Evolutionary conservation across 2,329 filamentous ascomycete genomes (phyloP), one percentile per base, ranked within the genome.

Genomic region (Penicillium janthinellum): DNA sequence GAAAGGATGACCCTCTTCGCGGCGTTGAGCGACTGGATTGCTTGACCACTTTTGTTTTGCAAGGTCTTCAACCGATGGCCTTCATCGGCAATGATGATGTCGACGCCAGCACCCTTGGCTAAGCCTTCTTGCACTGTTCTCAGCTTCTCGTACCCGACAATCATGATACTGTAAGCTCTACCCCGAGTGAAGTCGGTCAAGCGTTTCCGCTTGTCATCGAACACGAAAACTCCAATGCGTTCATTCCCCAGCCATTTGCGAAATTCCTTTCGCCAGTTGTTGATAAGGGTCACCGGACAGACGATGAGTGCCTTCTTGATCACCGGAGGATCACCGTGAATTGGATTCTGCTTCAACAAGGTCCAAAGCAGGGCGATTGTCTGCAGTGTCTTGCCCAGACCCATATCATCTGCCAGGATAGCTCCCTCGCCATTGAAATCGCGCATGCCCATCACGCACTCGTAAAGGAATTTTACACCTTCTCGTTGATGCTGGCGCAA

Each of bases 331-430:
- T 78, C 81, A 41, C 84, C 83, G 64, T 86, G 80, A 5, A 90
- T 80, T 0, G 88, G 88, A 68, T 88, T 90, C 68, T 91, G 88
- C 71, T 90, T 90, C 62, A 91, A 75, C 37, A 91, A 73, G 1
- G 88, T 91, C 88, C 88, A 91, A 12, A 91, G 70, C 48, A 91
- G 74, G 3, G 88, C 80, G 67, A 91, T 91, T 0, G 88, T 90
- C 68, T 91, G 88, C 37, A 91, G 71, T 0, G 89, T 90, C 75
- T 91, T 91, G 20, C 89, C 89, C 1, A 91, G 74, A 0, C 89
- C 89, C 89, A 91, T 91, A 66, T 91, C 89, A 70, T 91, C 89
- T 1, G 89, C 89, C 51, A 91, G 78, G 59, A 91, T 87, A 3
- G 88, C 88, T 25, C 88, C 88, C 73, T 88, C 83, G 1, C 88